A percentile compares a stretch with the other conserved stretches of the same genome.
phyloP scores from a whole-genome alignment of 208 protist genomes.

The Trypanosomatidae sp. region DNA sequence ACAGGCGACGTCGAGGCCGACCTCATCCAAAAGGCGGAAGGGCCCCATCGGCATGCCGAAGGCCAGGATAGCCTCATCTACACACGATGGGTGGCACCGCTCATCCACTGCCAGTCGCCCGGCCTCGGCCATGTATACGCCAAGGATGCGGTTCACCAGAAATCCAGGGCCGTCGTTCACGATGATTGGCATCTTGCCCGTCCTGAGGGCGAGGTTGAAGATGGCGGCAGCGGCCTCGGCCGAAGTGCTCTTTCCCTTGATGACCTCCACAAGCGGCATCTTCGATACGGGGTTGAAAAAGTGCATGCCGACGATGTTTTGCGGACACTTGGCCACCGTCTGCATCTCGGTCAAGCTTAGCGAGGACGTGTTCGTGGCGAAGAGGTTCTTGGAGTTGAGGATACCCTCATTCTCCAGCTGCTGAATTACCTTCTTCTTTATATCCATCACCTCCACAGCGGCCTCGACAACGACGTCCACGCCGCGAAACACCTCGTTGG shows the following conservation, averaged over 20 bases:
- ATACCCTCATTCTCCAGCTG: conserved; percentile 75
- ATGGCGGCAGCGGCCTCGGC: conserved; percentile 72
- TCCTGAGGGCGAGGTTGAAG: conserved; percentile 74
- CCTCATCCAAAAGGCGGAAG: conserved; percentile 90
- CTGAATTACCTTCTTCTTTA: conserved; percentile 92
- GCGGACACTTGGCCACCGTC: conserved; percentile 60
- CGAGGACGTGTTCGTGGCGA: conserved; percentile 95
- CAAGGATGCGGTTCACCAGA: conserved; percentile 86
- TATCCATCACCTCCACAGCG: conserved; percentile 89
- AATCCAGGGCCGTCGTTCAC: conserved; percentile 89
- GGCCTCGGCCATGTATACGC: conserved; percentile 86
- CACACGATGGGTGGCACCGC: conserved; percentile 42
- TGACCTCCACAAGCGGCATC: conserved; percentile 94
- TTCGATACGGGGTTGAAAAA: conserved; percentile 95
- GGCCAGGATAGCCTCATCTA: conserved; percentile 78
- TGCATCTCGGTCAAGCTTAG: conserved; percentile 91
- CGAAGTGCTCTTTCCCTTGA: conserved; percentile 78
- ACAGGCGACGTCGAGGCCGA: conserved; percentile 90
- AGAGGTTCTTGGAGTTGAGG: conserved; percentile 61
- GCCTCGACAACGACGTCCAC: conserved; percentile 92
- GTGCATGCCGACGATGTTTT: conserved; percentile 93
- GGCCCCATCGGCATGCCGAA: conserved; percentile 95
- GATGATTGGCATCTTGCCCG: conserved; percentile 93
- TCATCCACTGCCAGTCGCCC: conserved; percentile 61
- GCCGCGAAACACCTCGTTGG: conserved; percentile 43